Evolutionary conservation across 139 green algal genomes (phyloP).

Genomic region (Medakamo hakoo): DNA sequence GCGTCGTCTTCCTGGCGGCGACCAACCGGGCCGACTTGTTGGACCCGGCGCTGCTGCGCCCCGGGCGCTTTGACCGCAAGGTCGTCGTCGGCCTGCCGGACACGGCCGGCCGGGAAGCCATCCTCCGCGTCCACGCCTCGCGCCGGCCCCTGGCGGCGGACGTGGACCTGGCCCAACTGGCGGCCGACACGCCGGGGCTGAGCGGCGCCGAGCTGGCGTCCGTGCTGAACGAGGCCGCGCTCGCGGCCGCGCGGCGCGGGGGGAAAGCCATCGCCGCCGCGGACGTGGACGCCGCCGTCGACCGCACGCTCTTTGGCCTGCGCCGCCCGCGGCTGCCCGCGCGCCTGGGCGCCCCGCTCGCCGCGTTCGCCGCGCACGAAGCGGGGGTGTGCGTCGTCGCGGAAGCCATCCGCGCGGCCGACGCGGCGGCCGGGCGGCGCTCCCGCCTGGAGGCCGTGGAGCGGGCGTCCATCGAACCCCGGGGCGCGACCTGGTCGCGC

Average conservation of each 20-base stretch:
- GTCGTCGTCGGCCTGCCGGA: constrained; percentile 61
- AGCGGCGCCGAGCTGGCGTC: constrained; percentile 82
- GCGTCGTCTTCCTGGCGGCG: constrained; percentile 92
- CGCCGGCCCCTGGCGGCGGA: constrained; percentile 33
- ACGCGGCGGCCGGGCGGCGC: neutral
- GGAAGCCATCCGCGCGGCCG: constrained; percentile 29
- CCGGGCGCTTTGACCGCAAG: constrained; percentile 91
- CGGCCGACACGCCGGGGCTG: constrained; percentile 77
- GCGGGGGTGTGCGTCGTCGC: constrained; percentile 49
- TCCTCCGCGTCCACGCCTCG: constrained; percentile 54
- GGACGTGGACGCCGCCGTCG: constrained; percentile 67
- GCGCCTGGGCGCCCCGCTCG: constrained; percentile 10
- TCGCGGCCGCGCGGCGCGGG: constrained; percentile 45
- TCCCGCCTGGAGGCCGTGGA: constrained; percentile 52
- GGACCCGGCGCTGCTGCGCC: constrained; percentile 59
- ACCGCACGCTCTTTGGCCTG: constrained; percentile 50
- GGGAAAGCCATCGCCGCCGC: constrained; percentile 17
- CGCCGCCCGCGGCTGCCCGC: constrained; percentile 37
- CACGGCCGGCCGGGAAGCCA: constrained; percentile 44
- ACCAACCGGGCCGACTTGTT: constrained; percentile 74
- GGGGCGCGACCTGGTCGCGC: constrained; percentile 31
- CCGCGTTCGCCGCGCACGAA: constrained; percentile 25
- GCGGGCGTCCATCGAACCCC: constrained; percentile 50
- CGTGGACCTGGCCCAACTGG: constrained; percentile 78
- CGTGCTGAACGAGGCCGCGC: constrained; percentile 86